These are phyloP conservation scores for Saccharomyces hybrid DNA, from an alignment of 1,139 yeast genomes.

Conservation along the genomic window DNA sequence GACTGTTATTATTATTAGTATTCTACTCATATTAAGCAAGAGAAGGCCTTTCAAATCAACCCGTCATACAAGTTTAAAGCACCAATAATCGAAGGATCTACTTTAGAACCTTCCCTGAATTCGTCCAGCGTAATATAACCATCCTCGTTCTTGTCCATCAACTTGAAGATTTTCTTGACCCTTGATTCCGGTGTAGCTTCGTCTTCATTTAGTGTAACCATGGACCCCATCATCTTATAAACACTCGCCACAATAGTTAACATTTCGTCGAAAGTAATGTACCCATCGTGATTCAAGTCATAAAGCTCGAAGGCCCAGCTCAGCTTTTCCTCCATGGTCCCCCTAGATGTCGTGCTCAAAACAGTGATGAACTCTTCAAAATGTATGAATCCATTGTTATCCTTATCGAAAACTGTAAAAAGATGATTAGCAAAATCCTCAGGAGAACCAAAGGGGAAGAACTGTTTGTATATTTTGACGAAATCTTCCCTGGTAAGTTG, in stretches of 20 bases:
- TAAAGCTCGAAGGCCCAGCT: conserved; percentile 83
- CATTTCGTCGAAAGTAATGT: conserved; percentile 69
- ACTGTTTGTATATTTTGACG: conserved; percentile 86
- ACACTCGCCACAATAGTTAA: conserved; percentile 73
- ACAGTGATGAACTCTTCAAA: conserved; percentile 91
- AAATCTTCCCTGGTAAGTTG: conserved; percentile 83
- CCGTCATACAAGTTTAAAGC: conserved; percentile 80
- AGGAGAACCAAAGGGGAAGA: conserved; percentile 98
- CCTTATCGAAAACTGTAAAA: conserved; percentile 83
- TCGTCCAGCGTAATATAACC: conserved; percentile 71
- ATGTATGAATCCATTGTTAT: conserved; percentile 73
- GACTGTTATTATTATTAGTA: background rate
- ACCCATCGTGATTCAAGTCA: conserved; percentile 74
- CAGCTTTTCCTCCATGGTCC: conserved; percentile 77
- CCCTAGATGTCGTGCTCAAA: conserved; percentile 80
- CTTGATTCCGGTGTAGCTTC: conserved; percentile 88
- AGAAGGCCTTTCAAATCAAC: conserved; percentile 40
- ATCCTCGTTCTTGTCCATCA: conserved; percentile 64
- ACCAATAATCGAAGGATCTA: conserved; percentile 70
- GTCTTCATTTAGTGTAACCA: conserved; percentile 87
- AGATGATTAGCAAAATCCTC: conserved; percentile 83
- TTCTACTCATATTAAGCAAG: background rate
- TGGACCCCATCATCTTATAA: conserved; percentile 91
- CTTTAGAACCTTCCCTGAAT: conserved; percentile 70
- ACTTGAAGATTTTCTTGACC: conserved; percentile 68